These are phyloP conservation scores for Phyllostachys edulis DNA, from an alignment of 176 grass and related monocot genomes.

Conservation along the genomic window DNA sequence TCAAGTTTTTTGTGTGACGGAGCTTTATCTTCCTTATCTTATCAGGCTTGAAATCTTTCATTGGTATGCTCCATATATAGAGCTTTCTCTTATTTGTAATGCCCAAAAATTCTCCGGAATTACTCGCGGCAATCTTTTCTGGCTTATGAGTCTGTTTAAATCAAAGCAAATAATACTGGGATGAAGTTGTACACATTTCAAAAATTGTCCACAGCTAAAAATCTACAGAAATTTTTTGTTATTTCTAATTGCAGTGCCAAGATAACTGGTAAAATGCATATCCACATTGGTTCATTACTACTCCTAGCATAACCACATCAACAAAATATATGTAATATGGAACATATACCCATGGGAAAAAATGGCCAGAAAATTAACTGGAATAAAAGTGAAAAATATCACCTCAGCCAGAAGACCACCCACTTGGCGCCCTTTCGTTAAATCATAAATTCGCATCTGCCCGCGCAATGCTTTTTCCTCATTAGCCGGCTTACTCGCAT, in stretches of 20 bases:
- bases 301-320: background rate
- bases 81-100: constrained; percentile 55
- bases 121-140: constrained; percentile 48
- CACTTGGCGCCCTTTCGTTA: constrained; percentile 53
- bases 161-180: background rate
- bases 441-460: constrained; percentile 55
- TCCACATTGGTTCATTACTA: background rate
- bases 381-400: background rate
- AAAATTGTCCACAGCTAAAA: background rate
- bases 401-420: constrained; percentile 61
- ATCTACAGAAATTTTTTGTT: background rate
- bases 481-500: constrained; percentile 43
- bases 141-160: constrained; percentile 69
- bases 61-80: constrained; percentile 71
- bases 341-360: too few species aligned
- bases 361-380: background rate
- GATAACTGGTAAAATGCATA: background rate
- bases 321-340: background rate
- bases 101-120: constrained; percentile 74
- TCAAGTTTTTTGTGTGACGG: constrained; percentile 60
- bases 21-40: constrained; percentile 79
- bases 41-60: constrained; percentile 51
- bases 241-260: background rate
- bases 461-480: constrained; percentile 46
- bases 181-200: background rate